Percentiles rank a stretch among this genome's conserved stretches.
These are phyloP conservation scores for Exophiala sideris DNA, from an alignment of 2,329 filamentous ascomycete genomes.

Conservation along the genomic window DNA sequence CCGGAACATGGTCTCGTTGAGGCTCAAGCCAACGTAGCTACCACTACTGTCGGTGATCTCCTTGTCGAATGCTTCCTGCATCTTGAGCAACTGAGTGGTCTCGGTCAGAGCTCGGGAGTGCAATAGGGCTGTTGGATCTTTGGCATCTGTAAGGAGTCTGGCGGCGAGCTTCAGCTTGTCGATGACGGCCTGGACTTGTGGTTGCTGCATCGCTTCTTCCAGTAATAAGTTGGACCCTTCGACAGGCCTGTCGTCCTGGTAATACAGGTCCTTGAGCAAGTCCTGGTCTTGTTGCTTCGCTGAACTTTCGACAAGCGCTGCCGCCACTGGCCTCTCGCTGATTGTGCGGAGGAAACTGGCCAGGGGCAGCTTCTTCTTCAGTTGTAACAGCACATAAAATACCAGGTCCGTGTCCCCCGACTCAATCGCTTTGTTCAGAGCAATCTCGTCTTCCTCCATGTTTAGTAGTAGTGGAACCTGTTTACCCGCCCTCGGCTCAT, in stretches of 20 bases:
- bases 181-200: conserved; percentile 63
- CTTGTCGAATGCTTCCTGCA: conserved; percentile 82
- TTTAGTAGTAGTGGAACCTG: conserved; percentile 89
- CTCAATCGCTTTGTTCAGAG: conserved; percentile 93
- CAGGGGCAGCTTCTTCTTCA: conserved; percentile 86
- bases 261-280: conserved; percentile 91
- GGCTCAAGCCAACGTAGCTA: conserved; percentile 74
- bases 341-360: conserved; percentile 91
- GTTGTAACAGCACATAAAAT: conserved; percentile 79
- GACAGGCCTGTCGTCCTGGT: conserved; percentile 87
- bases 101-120: conserved; percentile 77
- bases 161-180: conserved; percentile 88
- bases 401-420: conserved; percentile 92
- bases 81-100: conserved; percentile 71
- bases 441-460: conserved; percentile 95
- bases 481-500: conserved; percentile 90
- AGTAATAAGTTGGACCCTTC: conserved; percentile 88
- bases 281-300: conserved; percentile 75
- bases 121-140: conserved; percentile 63
- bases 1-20: conserved; percentile 90
- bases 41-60: conserved; percentile 64
- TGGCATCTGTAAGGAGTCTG: conserved; percentile 78
- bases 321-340: conserved; percentile 78
- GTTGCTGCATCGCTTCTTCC: conserved; percentile 73
- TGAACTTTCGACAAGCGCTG: conserved; percentile 81